Percentiles rank a stretch among this genome's conserved stretches.
These are phyloP conservation scores for Penicillium oxalicum DNA, from an alignment of 2,329 filamentous ascomycete genomes.

Conservation along the genomic window DNA sequence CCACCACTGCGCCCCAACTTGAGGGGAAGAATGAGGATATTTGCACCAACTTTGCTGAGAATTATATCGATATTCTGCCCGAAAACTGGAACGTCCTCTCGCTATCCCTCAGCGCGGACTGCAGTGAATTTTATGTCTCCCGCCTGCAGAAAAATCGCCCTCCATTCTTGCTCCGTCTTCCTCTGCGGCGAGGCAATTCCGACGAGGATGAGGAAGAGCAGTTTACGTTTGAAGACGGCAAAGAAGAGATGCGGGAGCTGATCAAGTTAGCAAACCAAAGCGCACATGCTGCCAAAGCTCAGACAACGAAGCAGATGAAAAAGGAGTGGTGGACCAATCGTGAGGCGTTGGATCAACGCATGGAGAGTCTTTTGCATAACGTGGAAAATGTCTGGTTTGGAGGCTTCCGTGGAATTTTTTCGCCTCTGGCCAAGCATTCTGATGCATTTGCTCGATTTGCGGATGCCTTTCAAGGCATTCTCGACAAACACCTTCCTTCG, in stretches of 20 bases:
- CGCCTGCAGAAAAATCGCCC: constrained; percentile 68
- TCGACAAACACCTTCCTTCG: constrained; percentile 82
- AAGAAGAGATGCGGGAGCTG: constrained; percentile 73
- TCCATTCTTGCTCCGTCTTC: constrained; percentile 81
- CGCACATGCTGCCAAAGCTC: constrained; percentile 67
- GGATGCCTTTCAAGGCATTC: constrained; percentile 67
- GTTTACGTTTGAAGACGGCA: constrained; percentile 78
- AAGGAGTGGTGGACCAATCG: constrained; percentile 86
- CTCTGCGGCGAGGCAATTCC: constrained; percentile 73
- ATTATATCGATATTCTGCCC: constrained; percentile 83
- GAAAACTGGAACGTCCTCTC: constrained; percentile 78
- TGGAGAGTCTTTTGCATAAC: constrained; percentile 72
- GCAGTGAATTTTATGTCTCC: constrained; percentile 82
- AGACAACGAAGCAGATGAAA: constrained; percentile 68
- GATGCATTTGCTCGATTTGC: constrained; percentile 69
- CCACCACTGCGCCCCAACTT: constrained; percentile 25
- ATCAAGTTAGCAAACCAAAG: constrained; percentile 75
- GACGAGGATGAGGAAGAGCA: constrained; percentile 70
- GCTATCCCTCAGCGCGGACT: constrained; percentile 72
- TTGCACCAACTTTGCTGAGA: constrained; percentile 62
- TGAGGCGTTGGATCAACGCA: constrained; percentile 67
- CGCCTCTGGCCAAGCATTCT: constrained; percentile 59
- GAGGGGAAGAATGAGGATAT: constrained; percentile 32
- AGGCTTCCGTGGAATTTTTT: constrained; percentile 92
- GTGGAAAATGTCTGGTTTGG: constrained; percentile 93